These are phyloP conservation scores for Antitrichia curtipendula DNA, from an alignment of 225 moss, liverwort and hornwort species.

Conservation along the genomic window DNA sequence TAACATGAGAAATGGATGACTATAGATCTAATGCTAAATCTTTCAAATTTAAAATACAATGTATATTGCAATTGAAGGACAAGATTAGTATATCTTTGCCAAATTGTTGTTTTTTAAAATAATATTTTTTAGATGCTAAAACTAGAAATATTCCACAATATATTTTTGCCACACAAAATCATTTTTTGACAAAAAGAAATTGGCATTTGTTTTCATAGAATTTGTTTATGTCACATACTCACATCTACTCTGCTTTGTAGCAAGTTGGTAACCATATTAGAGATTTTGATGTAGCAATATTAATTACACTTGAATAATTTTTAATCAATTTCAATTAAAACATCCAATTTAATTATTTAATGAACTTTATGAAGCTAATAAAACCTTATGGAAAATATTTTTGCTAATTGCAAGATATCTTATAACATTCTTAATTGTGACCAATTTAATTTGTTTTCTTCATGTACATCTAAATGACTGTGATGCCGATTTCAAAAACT, in stretches of 20 bases:
- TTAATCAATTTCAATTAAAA: accelerated
- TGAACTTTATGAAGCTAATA: not conserved
- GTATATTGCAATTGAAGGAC: not conserved
- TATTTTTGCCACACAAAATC: too few species aligned
- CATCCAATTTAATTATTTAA: not conserved
- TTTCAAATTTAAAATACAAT: too few species aligned
- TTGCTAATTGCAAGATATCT: not conserved
- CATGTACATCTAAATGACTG: not conserved
- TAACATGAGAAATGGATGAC: too few species aligned
- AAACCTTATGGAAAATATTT: accelerated
- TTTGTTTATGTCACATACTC: too few species aligned
- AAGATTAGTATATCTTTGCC: too few species aligned
- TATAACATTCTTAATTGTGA: too few species aligned
- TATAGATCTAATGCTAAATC: too few species aligned
- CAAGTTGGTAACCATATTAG: not conserved
- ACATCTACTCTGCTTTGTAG: not conserved
- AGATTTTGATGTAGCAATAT: not conserved
- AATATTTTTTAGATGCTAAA: too few species aligned
- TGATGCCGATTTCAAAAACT: not conserved
- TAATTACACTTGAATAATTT: not conserved
- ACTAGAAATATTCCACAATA: too few species aligned
- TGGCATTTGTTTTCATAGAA: too few species aligned
- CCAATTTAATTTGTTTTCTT: not conserved
- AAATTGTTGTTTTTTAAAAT: too few species aligned
- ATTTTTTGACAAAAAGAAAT: too few species aligned